Conservation (phyloP, 2,329 filamentous ascomycete genomes). For the Botrytis paeoniae region DNA sequence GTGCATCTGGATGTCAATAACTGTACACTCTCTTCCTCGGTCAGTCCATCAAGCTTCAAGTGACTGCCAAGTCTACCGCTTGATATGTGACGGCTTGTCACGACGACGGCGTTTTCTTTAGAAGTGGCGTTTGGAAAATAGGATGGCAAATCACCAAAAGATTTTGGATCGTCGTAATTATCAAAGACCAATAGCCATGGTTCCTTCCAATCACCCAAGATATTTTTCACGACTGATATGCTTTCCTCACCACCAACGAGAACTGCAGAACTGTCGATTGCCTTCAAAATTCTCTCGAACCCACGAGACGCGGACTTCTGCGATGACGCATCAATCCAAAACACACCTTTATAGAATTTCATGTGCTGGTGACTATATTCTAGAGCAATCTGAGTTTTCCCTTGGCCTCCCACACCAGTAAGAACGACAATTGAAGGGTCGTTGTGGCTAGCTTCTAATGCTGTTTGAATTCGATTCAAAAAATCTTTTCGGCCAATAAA, state of each 20-base stretch:
- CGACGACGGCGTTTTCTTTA: slow-evolving; percentile 7
- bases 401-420: slow-evolving; percentile 15
- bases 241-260: slow-evolving; percentile 1
- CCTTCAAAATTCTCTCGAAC: slow-evolving; percentile 24
- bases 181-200: slow-evolving; percentile 32
- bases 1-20: slow-evolving; percentile 12
- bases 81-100: slow-evolving; percentile 24
- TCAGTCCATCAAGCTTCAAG: slow-evolving; percentile 9
- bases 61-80: slow-evolving; percentile 16
- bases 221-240: slow-evolving; percentile 14
- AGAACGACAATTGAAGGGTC: slow-evolving; percentile 14
- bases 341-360: slow-evolving; percentile 20
- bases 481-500: slow-evolving; percentile 13
- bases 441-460: neutral
- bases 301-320: slow-evolving; percentile 16
- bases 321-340: slow-evolving; percentile 31
- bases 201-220: slow-evolving; percentile 13
- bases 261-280: slow-evolving; percentile 13
- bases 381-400: slow-evolving; percentile 19
- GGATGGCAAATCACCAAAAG: slow-evolving; percentile 15
- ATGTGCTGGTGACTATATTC: slow-evolving; percentile 3
- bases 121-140: slow-evolving; percentile 4
- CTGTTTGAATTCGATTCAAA: neutral
- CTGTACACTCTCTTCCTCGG: slow-evolving; percentile 18
- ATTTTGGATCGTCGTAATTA: slow-evolving; percentile 27